phyloP scores from a whole-genome alignment of 805 yeast genomes.

The Lachancea cidri region DNA sequence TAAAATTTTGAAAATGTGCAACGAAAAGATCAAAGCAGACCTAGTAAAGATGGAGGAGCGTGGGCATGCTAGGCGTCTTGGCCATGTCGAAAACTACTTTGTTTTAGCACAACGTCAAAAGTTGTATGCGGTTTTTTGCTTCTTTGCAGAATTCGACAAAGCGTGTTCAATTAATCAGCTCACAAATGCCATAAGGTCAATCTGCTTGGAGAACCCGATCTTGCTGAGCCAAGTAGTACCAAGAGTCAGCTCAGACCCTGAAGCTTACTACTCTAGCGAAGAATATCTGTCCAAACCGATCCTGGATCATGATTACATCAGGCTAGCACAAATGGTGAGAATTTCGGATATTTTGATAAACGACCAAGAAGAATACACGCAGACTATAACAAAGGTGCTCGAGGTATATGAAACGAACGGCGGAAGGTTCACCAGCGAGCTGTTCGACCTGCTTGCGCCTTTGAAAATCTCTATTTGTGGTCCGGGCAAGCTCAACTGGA shows the following conservation, averaged over 20 bases:
- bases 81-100: constrained; percentile 25
- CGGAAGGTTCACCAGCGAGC: constrained; percentile 8
- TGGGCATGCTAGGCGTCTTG: constrained; percentile 30
- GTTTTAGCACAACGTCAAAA: constrained; percentile 23
- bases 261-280: constrained; percentile 16
- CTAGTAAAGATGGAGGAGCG: constrained; percentile 14
- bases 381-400: constrained; percentile 7
- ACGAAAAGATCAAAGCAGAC: too few species aligned
- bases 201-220: constrained; percentile 20
- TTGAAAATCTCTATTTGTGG: constrained; percentile 18
- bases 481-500: constrained; percentile 21
- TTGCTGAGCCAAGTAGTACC: constrained; percentile 16
- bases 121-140: constrained; percentile 20
- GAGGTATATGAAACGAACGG: constrained; percentile 13
- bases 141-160: constrained; percentile 18
- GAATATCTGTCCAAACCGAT: constrained; percentile 18
- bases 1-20: too few species aligned
- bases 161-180: constrained; percentile 9
- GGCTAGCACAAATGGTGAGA: constrained; percentile 13
- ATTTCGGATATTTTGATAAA: constrained; percentile 21
- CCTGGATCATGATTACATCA: constrained; percentile 22
- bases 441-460: constrained; percentile 14
- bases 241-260: constrained; percentile 8
- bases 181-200: constrained; percentile 13
- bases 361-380: constrained; percentile 17